These are phyloP conservation scores for Aristolochia californica DNA, from an alignment of 164 flowering plant genomes.

Conservation along the genomic window DNA sequence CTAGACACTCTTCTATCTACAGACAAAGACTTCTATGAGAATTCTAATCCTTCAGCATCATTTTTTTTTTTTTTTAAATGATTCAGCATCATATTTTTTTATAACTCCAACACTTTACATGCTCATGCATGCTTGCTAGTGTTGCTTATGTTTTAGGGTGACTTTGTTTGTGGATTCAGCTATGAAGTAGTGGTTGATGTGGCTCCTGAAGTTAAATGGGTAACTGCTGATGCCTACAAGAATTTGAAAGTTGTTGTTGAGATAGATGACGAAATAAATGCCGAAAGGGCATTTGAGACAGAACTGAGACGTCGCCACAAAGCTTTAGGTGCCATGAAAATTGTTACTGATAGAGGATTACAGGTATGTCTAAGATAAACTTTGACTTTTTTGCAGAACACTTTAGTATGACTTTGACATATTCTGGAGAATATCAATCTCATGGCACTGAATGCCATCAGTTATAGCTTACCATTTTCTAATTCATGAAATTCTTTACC, in stretches of 20 bases:
- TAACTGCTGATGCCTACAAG: constrained; percentile 73
- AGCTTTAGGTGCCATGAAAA: constrained; percentile 53
- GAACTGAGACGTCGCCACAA: constrained; percentile 74
- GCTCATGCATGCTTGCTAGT: not conserved
- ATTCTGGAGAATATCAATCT: no score
- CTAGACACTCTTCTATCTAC: no score
- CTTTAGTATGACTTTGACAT: no score
- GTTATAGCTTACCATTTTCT: no score
- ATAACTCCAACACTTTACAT: not conserved
- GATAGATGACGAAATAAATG: constrained; percentile 64
- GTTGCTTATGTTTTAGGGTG: not conserved
- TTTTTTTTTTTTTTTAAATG: no score
- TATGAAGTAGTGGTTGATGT: constrained; percentile 85
- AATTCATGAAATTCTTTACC: no score
- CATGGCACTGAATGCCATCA: no score
- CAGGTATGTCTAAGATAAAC: constrained; percentile 36
- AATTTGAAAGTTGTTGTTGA: constrained; percentile 79
- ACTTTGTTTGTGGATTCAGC: constrained; percentile 17
- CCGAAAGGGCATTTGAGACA: constrained; percentile 54
- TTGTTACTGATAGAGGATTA: constrained; percentile 70
- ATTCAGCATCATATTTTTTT: no score
- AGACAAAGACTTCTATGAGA: no score
- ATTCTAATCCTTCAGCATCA: no score
- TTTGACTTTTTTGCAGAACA: not conserved
- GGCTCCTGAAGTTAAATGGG: constrained; percentile 82